Conservation (phyloP, 1,284 basidiomycete genomes). For the Tilletia walkeri region DNA sequence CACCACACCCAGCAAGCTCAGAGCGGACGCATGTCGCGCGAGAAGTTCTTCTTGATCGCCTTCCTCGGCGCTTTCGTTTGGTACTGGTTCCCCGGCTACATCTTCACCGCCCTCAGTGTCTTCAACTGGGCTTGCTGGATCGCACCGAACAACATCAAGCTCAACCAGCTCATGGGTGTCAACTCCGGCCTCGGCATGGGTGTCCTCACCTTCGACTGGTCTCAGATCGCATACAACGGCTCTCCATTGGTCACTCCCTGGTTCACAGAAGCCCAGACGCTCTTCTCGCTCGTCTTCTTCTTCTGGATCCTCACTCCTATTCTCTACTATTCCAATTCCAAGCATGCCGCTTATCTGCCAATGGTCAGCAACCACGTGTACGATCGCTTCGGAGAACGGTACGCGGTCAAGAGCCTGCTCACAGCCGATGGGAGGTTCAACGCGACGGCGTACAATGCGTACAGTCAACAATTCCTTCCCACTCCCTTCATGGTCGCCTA, state of each 20-base stretch:
- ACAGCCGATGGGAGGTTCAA: slow-evolving; percentile 15
- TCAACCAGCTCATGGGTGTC: slow-evolving; percentile 20
- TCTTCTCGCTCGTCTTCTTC: slow-evolving; percentile 15
- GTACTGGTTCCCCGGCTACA: slow-evolving; percentile 22
- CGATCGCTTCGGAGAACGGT: slow-evolving; percentile 18
- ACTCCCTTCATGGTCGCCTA: slow-evolving; percentile 63
- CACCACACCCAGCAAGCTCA: slow-evolving; percentile 73
- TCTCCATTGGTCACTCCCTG: slow-evolving; percentile 57
- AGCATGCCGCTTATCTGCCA: slow-evolving; percentile 17
- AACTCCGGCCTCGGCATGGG: slow-evolving; percentile 19
- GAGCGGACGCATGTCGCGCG: slow-evolving; percentile 9
- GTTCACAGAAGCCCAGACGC: slow-evolving; percentile 18
- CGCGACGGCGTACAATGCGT: slow-evolving; percentile 7
- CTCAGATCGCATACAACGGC: slow-evolving; percentile 12
- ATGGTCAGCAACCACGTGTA: slow-evolving; percentile 5
- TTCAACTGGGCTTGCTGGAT: slow-evolving; percentile 21
- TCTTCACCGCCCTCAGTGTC: slow-evolving; percentile 16
- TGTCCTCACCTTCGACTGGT: slow-evolving; percentile 18
- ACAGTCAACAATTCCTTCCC: slow-evolving; percentile 20
- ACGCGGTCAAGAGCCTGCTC: slow-evolving; percentile 6
- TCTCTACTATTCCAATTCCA: slow-evolving; percentile 20
- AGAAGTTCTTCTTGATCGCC: slow-evolving; percentile 17
- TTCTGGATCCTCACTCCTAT: slow-evolving; percentile 18
- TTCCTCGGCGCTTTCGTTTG: slow-evolving; percentile 21
- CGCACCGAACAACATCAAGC: slow-evolving; percentile 18